Base-by-base conservation (phyloP, 176 grass and related monocot genomes). In the Themeda triandra region DNA sequence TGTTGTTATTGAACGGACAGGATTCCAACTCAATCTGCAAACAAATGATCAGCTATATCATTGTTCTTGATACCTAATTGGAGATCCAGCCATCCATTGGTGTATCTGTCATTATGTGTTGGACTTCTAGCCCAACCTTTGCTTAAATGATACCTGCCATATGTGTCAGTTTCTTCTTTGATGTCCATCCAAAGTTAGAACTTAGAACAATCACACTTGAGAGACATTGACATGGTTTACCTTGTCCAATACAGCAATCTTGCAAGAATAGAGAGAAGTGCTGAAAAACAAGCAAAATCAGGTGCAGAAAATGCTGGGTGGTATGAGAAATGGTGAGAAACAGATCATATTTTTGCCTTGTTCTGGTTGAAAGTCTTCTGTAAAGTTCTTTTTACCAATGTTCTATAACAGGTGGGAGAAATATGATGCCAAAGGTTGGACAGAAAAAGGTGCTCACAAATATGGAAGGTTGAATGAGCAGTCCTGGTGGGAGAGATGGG, bases 401-500 rank as follows among this genome's bases (percentile, higher is more conserved):
- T 36, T 86, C 76, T 54, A 23, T 85, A 30, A 60, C 80, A 98
- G 96, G 96, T 99, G 96, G 96, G 96, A 99, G 74, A 99, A 99
- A 83, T 94, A 99, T 76, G 96, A 99, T 89, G 96, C 91, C 49
- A 99, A 99, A 90, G 96, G 96, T 74, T 96, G 87, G 91, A 96
- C 96, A 13, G 96, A 99, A 69, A 99, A 99, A 94, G 91, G 93
- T 79, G 96, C 96, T 53, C 91, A 99, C 80, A 99, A 99, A 78
- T 99, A 99, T 76, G 96, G 96, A 85, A 94, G 86, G 53, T 71
- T 99, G 49, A 94, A 99, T 32, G 93, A 99, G 49, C 96, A 99
- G 66, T 96, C 96, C 56, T 99, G 96, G 96, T 95, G 93, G 93
- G 96, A 99, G 87, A 94, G 89, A 54, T 99, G 96, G 96, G 96